Evolutionary conservation across 306 rosid genomes (phyloP).

Genomic region (Rubus parviflorus): DNA sequence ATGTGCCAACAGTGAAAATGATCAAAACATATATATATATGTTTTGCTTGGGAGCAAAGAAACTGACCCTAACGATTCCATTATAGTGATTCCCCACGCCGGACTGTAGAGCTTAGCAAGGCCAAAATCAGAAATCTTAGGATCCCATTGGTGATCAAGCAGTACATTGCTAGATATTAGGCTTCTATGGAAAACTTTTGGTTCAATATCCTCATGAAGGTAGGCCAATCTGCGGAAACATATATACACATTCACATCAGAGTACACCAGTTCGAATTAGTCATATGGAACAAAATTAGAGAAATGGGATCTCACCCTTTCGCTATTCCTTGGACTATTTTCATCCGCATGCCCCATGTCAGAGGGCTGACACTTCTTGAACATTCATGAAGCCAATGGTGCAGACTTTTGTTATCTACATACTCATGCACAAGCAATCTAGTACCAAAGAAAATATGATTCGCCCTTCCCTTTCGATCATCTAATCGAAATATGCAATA

Average conservation of each 20-base stretch:
- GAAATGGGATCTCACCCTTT: constrained; percentile 51
- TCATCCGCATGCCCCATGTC: constrained; percentile 54
- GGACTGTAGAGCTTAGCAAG: constrained; percentile 41
- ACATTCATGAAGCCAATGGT: constrained; percentile 60
- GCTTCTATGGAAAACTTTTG: constrained; percentile 53
- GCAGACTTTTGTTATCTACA: constrained; percentile 55
- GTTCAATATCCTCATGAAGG: constrained; percentile 66
- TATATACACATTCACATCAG: neutral
- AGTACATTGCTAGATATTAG: constrained; percentile 53
- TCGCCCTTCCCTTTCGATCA: neutral
- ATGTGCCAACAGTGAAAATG: neutral
- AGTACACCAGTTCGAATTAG: neutral
- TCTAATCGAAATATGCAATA: neutral
- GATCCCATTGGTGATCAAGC: constrained; percentile 59
- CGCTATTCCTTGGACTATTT: constrained; percentile 59
- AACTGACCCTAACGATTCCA: constrained; percentile 49
- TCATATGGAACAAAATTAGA: neutral
- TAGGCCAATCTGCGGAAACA: constrained; percentile 57
- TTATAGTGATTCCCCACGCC: constrained; percentile 25
- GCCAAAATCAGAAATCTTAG: constrained; percentile 58
- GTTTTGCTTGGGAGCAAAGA: constrained; percentile 1
- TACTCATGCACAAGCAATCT: constrained; percentile 62
- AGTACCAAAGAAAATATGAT: constrained; percentile 1
- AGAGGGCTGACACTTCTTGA: constrained; percentile 49
- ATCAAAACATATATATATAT: neutral